These are phyloP conservation scores for Lecanosticta acicola DNA, from an alignment of 2,329 filamentous ascomycete genomes.

Conservation along the genomic window DNA sequence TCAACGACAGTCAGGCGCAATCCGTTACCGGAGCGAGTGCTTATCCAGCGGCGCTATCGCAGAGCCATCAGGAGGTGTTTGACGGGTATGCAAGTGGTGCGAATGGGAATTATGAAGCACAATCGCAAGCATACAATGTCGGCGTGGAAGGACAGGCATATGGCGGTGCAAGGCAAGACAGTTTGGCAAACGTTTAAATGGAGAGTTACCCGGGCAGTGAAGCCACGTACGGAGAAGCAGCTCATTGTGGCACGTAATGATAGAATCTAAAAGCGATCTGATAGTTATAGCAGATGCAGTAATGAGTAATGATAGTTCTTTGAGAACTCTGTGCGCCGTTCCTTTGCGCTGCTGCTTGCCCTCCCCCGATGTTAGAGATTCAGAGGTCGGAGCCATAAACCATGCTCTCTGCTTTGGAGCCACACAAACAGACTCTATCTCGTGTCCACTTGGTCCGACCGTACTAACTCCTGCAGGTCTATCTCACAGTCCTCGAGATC, in stretches of 20 bases:
- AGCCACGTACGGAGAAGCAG: neutral
- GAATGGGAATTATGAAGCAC: too few relatives aligned
- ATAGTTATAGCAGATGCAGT: neutral
- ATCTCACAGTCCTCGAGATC: neutral
- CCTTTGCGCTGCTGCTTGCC: too few relatives aligned
- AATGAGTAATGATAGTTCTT: neutral
- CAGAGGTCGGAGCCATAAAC: too few relatives aligned
- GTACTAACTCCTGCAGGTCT: neutral
- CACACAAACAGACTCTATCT: too few relatives aligned
- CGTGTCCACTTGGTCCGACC: neutral
- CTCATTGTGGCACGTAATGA: neutral
- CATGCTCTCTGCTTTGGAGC: too few relatives aligned
- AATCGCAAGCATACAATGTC: constrained; percentile 3
- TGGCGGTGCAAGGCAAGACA: constrained; percentile 15
- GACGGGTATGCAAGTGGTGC: constrained; percentile 2
- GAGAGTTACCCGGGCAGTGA: neutral
- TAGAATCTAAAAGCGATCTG: neutral
- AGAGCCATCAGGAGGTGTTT: constrained; percentile 2
- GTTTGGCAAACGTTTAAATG: constrained; percentile 3
- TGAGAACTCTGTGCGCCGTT: too few relatives aligned
- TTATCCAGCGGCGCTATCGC: constrained; percentile 1
- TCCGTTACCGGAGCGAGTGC: constrained; percentile 1
- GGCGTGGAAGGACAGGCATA: constrained; percentile 13
- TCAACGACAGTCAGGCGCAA: constrained; percentile 12
- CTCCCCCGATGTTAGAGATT: too few relatives aligned